Base-by-base conservation (phyloP, 2,329 filamentous ascomycete genomes). In the Penicillium brasilianum region DNA sequence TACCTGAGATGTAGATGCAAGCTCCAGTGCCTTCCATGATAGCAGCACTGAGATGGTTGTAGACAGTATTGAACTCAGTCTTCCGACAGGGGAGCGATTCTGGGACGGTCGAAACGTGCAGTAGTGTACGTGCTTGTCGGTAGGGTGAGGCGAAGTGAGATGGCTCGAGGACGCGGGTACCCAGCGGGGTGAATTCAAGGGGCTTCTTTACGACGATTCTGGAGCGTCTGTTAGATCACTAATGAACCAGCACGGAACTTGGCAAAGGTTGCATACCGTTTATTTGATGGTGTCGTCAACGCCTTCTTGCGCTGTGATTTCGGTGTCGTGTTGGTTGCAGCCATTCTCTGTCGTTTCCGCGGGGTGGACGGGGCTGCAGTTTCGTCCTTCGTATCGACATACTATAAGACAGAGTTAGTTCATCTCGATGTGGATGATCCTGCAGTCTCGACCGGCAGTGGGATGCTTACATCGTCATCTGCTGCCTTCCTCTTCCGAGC, bases 1-100 rank as follows among this genome's bases (percentile, higher is more conserved):
- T 98, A n/a, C 95, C 95, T 0, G 95, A 98, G 61, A 99, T 99
- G 78, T 99, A 99, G 73, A 99, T 98, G 76, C 96, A 99, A 32
- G 94, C 91, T 14, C 96, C 96, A 1, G 90, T 91, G 18, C 94
- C 95, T 67, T 97, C 94, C 14, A 90, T 90, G 72, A 99, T 99
- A 55, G 96, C 95, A 8, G 92, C 90, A 73, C 97, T 93, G 36
- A 99, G 88, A 75, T 98, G 92, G 4, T 91, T 91, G 73, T 98
- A 97, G 7, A 99, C 95, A 2, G 91, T 88, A 10, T 89, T 87
- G 76, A 99, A 99, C 74, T 99, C 96, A 36, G 87, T 87, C 73
- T 97, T 94, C 63, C 95, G 89, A 73, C 95, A 98, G 10, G 95
- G 95, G 6, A 99, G 84, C 48, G 91, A 92, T 13, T 89, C 85